These are phyloP conservation scores for Mentha longifolia DNA, from an alignment of 257 asterid genomes.

Conservation along the genomic window DNA sequence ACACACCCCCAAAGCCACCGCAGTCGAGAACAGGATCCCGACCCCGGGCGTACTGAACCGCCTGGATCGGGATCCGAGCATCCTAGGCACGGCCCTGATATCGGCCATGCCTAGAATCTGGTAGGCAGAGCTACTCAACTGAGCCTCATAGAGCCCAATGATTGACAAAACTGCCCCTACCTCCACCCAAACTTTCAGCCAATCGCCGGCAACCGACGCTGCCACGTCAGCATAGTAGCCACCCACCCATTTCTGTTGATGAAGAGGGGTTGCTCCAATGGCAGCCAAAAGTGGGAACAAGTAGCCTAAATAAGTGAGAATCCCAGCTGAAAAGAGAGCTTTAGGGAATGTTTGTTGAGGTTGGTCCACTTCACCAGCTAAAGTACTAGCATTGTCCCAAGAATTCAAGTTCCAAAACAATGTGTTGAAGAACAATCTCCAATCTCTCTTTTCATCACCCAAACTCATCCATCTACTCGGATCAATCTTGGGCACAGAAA, in stretches of 20 bases:
- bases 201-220: constrained; percentile 49
- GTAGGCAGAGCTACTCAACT: constrained; percentile 59
- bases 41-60: constrained; percentile 75
- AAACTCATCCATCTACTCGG: constrained; percentile 53
- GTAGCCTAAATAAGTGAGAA: constrained; percentile 64
- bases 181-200: constrained; percentile 71
- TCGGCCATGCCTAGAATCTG: constrained; percentile 71
- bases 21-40: constrained; percentile 54
- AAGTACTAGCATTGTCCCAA: constrained; percentile 73
- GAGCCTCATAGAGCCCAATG: constrained; percentile 66
- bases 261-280: constrained; percentile 58
- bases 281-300: constrained; percentile 60
- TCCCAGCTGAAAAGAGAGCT: constrained; percentile 56
- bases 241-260: constrained; percentile 57
- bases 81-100: constrained; percentile 47
- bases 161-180: constrained; percentile 59
- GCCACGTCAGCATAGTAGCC: constrained; percentile 58
- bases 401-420: constrained; percentile 77
- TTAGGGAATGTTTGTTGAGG: constrained; percentile 63
- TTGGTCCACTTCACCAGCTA: constrained; percentile 74
- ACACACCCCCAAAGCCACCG: constrained; percentile 49
- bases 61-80: constrained; percentile 46
- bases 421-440: constrained; percentile 73
- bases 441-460: constrained; percentile 59
- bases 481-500: constrained; percentile 43